Conservation (phyloP, 2,329 filamentous ascomycete species). For the Penicillium sp. region DNA sequence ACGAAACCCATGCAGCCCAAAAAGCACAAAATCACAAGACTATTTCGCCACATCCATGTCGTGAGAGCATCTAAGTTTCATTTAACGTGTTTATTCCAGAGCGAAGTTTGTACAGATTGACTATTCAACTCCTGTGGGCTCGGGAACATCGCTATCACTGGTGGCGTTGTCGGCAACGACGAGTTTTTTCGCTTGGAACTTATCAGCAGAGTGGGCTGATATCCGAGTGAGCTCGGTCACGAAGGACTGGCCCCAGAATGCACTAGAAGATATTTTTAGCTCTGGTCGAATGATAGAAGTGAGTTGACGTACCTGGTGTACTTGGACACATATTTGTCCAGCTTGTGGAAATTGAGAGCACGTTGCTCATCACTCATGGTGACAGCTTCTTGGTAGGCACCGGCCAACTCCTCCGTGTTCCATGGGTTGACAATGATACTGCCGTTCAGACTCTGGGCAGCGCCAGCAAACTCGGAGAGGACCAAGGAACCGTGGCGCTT, state of each 20-base stretch:
- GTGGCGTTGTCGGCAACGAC: conserved; percentile 13
- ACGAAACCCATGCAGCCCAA: conserved; percentile 12
- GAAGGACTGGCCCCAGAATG: conserved; percentile 95
- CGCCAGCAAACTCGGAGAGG: conserved; percentile 93
- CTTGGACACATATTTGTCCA: conserved; percentile 94
- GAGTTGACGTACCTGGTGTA: conserved; percentile 70
- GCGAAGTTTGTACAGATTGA: background rate
- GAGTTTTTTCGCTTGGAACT: conserved; percentile 36
- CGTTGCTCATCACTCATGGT: conserved; percentile 92
- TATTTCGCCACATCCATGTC: conserved; percentile 30
- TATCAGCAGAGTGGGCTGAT: conserved; percentile 44
- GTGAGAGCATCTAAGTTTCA: conserved; percentile 26
- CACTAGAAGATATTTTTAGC: conserved; percentile 47
- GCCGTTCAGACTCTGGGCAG: conserved; percentile 90
- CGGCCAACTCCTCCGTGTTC: conserved; percentile 95
- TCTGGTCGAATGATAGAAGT: background rate
- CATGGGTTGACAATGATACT: conserved; percentile 95
- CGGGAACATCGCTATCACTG: conserved; percentile 7
- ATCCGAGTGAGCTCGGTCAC: conserved; percentile 74
- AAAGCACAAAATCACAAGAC: conserved; percentile 12
- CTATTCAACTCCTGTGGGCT: background rate
- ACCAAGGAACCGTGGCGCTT: conserved; percentile 92
- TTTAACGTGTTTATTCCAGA: conserved; percentile 9
- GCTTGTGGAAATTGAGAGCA: conserved; percentile 81
- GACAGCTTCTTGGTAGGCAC: conserved; percentile 92